Evolutionary conservation across 148 eudicot genomes (phyloP).

Genomic region (Cornus kousa): DNA sequence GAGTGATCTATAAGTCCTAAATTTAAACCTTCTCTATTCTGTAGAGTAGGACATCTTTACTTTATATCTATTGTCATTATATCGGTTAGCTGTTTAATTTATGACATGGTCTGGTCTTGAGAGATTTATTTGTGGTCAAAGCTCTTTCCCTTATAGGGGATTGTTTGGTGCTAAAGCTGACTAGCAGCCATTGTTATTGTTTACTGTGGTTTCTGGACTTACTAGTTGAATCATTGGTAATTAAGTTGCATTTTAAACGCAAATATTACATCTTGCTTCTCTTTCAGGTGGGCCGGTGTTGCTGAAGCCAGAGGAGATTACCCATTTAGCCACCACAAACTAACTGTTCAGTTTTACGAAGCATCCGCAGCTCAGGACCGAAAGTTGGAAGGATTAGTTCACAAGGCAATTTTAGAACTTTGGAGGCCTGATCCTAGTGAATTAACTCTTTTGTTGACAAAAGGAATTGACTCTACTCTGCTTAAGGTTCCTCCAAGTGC

Average conservation of each 20-base stretch:
- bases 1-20: too few species aligned
- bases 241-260: background rate
- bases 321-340: conserved; percentile 96
- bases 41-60: background rate
- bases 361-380: conserved; percentile 95
- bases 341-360: conserved; percentile 95
- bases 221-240: background rate
- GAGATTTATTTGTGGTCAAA: background rate
- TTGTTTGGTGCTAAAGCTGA: conserved; percentile 3
- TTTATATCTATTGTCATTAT: background rate
- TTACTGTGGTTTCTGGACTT: background rate
- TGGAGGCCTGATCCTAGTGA: conserved; percentile 98
- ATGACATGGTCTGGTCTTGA: background rate
- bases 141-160: background rate
- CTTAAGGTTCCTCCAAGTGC: conserved; percentile 89
- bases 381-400: conserved; percentile 91
- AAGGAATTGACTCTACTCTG: conserved; percentile 61
- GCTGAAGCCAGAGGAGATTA: conserved; percentile 89
- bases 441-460: conserved; percentile 67
- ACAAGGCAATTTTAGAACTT: conserved; percentile 91
- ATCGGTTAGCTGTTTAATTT: background rate
- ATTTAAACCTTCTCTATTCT: background rate
- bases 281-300: conserved; percentile 92
- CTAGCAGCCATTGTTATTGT: background rate
- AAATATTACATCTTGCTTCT: conserved; percentile 9